phyloP scores from a whole-genome alignment of 805 yeast genomes.

The Candida ulmi region DNA sequence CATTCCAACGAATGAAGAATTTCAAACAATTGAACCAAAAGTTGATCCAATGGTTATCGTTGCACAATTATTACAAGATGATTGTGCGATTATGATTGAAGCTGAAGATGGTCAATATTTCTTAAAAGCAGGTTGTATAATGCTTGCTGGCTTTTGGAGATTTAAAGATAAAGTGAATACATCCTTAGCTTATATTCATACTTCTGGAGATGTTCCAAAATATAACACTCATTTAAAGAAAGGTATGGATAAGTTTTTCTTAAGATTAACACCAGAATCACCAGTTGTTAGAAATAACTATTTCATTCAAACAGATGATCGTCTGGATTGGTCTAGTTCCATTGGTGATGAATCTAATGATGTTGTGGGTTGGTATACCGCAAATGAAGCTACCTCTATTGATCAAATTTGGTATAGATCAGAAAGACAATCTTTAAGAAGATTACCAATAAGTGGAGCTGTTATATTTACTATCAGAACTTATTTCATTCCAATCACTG shows the following conservation, averaged over 20 bases:
- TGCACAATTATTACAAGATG: slow-evolving; percentile 57
- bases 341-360: slow-evolving; percentile 52
- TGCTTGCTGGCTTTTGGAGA: slow-evolving; percentile 69
- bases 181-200: slow-evolving; percentile 54
- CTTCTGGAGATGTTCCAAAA: slow-evolving; percentile 64
- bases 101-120: slow-evolving; percentile 49
- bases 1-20: slow-evolving; percentile 47
- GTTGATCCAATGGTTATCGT: slow-evolving; percentile 58
- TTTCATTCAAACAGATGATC: slow-evolving; percentile 58
- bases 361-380: slow-evolving; percentile 62
- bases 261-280: slow-evolving; percentile 48
- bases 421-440: slow-evolving; percentile 58
- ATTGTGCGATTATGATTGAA: slow-evolving; percentile 62
- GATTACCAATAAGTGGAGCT: slow-evolving; percentile 56
- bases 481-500: slow-evolving; percentile 50
- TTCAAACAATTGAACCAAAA: slow-evolving; percentile 25
- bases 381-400: slow-evolving; percentile 41
- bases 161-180: slow-evolving; percentile 52
- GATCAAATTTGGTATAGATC: slow-evolving; percentile 50
- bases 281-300: slow-evolving; percentile 66
- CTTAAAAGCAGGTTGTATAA: slow-evolving; percentile 55
- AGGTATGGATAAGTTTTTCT: slow-evolving; percentile 65
- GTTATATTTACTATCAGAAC: slow-evolving; percentile 58
- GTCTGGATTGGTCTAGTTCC: slow-evolving; percentile 58
- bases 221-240: slow-evolving; percentile 49